Conservation (phyloP, 2,329 filamentous ascomycete genomes). For the Colletotrichum camelliae region DNA sequence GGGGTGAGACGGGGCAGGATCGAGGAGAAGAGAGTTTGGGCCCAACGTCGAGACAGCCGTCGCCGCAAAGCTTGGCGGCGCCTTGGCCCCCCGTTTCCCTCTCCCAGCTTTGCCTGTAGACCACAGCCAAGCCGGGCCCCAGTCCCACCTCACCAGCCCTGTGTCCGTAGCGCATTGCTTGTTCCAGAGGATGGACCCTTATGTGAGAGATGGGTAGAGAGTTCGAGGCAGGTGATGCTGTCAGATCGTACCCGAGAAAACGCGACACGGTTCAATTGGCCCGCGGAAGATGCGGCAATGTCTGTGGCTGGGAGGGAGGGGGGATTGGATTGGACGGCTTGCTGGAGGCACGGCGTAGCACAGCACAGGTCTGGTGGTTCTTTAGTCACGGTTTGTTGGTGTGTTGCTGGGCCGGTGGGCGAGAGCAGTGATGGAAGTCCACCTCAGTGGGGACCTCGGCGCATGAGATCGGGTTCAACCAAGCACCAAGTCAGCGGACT, state of each 20-base stretch:
- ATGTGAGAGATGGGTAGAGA: background rate
- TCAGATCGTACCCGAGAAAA: background rate
- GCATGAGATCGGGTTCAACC: background rate
- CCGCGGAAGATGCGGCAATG: background rate
- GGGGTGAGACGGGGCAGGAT: background rate
- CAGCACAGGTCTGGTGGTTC: background rate
- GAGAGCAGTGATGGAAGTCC: background rate
- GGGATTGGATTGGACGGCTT: background rate
- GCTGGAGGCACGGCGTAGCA: background rate
- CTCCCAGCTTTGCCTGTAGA: background rate
- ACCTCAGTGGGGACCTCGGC: background rate
- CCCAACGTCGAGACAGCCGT: constrained; percentile 20
- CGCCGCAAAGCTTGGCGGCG: constrained; percentile 21
- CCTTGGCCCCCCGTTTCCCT: background rate
- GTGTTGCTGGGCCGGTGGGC: background rate
- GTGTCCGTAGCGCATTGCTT: background rate
- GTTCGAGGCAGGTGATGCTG: background rate
- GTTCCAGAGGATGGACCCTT: background rate
- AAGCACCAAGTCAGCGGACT: background rate
- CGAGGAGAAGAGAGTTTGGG: constrained; percentile 3
- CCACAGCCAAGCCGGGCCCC: background rate
- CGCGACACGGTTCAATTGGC: background rate
- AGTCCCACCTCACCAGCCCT: background rate
- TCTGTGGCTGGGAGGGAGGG: background rate
- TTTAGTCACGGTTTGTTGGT: background rate